Conservation (phyloP, 257 asterid species). For the Solanum appendiculatum region DNA sequence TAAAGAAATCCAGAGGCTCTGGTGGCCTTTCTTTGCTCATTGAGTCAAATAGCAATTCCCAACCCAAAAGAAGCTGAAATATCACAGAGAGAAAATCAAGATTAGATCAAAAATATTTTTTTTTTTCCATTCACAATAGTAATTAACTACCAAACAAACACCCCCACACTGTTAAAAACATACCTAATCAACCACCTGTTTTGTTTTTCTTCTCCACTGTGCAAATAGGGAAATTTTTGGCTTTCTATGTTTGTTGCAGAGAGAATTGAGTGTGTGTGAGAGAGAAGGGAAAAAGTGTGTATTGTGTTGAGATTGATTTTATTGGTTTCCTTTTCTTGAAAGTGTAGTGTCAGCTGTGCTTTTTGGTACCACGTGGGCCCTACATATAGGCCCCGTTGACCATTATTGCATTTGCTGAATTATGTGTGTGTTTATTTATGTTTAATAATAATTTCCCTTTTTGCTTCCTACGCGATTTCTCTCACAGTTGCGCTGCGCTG, state of each 20-base stretch:
- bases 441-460: background rate
- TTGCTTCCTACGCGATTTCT: background rate
- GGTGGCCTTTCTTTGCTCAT: constrained; percentile 80
- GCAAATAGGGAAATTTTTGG: background rate
- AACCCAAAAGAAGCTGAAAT: constrained; percentile 4
- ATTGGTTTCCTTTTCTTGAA: background rate
- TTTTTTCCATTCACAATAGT: background rate
- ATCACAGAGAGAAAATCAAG: background rate
- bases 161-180: background rate
- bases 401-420: background rate
- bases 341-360: background rate
- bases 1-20: constrained; percentile 88
- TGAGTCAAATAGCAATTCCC: constrained; percentile 7
- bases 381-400: background rate
- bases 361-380: background rate
- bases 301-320: background rate
- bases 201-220: background rate
- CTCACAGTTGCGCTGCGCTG: background rate
- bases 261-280: background rate
- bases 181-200: background rate
- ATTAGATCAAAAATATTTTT: background rate
- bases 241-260: constrained; percentile 3
- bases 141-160: background rate
- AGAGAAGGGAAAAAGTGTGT: background rate
- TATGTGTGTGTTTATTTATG: background rate